A percentile compares a stretch with the other conserved stretches of the same genome.
Conservation (phyloP, 1,284 basidiomycete species). For the Cryptococcus hybrid region DNA sequence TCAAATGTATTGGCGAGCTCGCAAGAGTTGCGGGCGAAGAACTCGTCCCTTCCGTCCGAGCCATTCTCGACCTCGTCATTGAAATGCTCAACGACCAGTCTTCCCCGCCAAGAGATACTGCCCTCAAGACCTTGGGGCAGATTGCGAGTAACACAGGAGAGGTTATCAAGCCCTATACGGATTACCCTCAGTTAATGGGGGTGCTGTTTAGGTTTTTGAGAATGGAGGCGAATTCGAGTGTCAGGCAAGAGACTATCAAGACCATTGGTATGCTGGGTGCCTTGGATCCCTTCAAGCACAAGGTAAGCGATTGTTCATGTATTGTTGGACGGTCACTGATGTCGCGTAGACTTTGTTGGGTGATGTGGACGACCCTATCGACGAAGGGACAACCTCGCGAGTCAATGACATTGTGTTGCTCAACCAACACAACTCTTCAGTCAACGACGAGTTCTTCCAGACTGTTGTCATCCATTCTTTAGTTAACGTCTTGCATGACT, state of each 20-base stretch:
- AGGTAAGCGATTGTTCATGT: slow-evolving; percentile 55
- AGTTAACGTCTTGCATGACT: slow-evolving; percentile 84
- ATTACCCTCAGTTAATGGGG: slow-evolving; percentile 87
- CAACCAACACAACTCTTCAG: slow-evolving; percentile 59
- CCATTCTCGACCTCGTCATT: slow-evolving; percentile 88
- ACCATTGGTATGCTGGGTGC: slow-evolving; percentile 96
- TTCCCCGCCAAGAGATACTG: slow-evolving; percentile 76
- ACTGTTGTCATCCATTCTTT: slow-evolving; percentile 91
- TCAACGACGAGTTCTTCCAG: slow-evolving; percentile 94
- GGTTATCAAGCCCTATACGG: slow-evolving; percentile 86
- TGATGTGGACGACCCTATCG: slow-evolving; percentile 63
- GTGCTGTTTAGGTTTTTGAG: slow-evolving; percentile 83
- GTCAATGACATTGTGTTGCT: slow-evolving; percentile 59
- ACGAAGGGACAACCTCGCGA: slow-evolving; percentile 52
- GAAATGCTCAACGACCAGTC: slow-evolving; percentile 83
- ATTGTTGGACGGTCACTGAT: background rate
- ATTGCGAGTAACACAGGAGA: slow-evolving; percentile 95
- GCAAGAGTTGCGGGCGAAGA: slow-evolving; percentile 93
- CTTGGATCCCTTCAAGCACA: slow-evolving; percentile 94
- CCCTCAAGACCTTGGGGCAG: slow-evolving; percentile 89
- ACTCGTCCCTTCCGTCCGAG: slow-evolving; percentile 74
- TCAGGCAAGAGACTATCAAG: slow-evolving; percentile 86
- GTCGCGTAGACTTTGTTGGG: slow-evolving; percentile 69
- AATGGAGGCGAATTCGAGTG: slow-evolving; percentile 71
- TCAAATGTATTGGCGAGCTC: slow-evolving; percentile 93